phyloP scores from a whole-genome alignment of 2,329 filamentous ascomycete species.

The Colletotrichum tropicale region DNA sequence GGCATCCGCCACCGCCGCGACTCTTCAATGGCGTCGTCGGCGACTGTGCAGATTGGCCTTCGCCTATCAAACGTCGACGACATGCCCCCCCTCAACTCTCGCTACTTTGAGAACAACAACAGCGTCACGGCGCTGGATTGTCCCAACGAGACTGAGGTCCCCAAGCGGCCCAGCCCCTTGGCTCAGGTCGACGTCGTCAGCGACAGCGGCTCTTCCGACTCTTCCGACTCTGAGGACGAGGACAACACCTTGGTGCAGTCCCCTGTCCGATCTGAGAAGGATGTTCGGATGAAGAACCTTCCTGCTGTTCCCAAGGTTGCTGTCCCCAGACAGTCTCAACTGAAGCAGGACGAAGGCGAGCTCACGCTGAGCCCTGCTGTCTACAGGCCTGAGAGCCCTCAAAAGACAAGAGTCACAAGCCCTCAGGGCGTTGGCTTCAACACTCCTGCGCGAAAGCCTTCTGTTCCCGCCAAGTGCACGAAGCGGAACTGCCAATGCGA shows the following conservation, averaged over 20 bases:
- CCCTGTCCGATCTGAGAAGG: conserved; percentile 28
- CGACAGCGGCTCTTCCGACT: conserved; percentile 18
- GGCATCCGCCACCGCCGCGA: conserved; percentile 55
- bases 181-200: conserved; percentile 16
- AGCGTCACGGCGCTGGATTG: conserved; percentile 44
- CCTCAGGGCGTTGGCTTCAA: conserved; percentile 49
- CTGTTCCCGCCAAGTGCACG: conserved; percentile 9
- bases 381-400: conserved; percentile 49
- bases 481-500: conserved; percentile 22
- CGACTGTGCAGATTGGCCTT: conserved; percentile 74
- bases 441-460: conserved; percentile 1
- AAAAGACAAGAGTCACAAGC: conserved; percentile 41
- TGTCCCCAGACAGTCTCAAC: not conserved
- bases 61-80: conserved; percentile 66
- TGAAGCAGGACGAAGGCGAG: conserved; percentile 26
- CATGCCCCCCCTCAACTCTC: conserved; percentile 42
- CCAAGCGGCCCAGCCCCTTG: conserved; percentile 36
- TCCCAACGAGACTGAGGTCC: conserved; percentile 25
- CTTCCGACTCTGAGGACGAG: conserved; percentile 24
- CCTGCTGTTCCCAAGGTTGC: conserved; percentile 37
- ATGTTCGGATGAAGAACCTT: conserved; percentile 39
- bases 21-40: conserved; percentile 68
- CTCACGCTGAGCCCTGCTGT: conserved; percentile 55
- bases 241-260: conserved; percentile 8
- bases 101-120: conserved; percentile 33